These are phyloP conservation scores for Bacidia rubella DNA, from an alignment of 495 filamentous ascomycete species.

Conservation along the genomic window DNA sequence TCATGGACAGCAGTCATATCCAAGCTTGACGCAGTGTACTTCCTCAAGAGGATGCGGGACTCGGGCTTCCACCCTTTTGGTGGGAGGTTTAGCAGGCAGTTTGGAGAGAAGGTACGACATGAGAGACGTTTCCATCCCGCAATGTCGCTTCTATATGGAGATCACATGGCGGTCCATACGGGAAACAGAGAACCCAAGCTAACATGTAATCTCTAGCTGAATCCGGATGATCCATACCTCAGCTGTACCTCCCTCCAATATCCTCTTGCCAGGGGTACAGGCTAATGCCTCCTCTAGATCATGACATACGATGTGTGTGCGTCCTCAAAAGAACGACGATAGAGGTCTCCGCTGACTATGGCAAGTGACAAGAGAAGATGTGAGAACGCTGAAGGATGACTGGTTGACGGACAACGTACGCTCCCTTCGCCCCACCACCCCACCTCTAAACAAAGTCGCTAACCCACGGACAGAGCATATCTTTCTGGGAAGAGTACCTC, in stretches of 20 bases:
- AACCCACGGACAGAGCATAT: conserved; percentile 48
- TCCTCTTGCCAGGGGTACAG: background rate
- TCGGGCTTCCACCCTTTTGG: conserved; percentile 30
- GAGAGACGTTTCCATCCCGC: too few relatives aligned
- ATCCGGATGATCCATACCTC: conserved; percentile 57
- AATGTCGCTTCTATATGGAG: background rate
- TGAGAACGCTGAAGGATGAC: conserved; percentile 76
- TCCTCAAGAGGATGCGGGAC: too few relatives aligned
- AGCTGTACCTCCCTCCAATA: conserved; percentile 37
- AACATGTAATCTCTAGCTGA: conserved; percentile 29
- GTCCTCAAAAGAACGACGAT: conserved; percentile 4
- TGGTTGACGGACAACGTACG: conserved; percentile 98
- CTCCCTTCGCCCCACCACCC: conserved; percentile 3
- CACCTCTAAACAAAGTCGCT: background rate
- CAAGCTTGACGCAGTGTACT: too few relatives aligned
- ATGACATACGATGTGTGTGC: conserved; percentile 56
- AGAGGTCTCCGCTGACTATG: conserved; percentile 8
- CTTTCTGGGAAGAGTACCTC: conserved; percentile 94
- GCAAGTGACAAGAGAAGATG: conserved; percentile 68
- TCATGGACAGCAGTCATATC: too few relatives aligned
- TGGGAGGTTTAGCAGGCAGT: conserved; percentile 27
- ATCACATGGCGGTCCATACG: background rate
- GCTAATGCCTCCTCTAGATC: conserved; percentile 30
- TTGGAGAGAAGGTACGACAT: conserved; percentile 26
- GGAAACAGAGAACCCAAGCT: background rate